Base-by-base conservation (phyloP, 371 early-diverging fungal species). In the Rhizopus arrhizus region DNA sequence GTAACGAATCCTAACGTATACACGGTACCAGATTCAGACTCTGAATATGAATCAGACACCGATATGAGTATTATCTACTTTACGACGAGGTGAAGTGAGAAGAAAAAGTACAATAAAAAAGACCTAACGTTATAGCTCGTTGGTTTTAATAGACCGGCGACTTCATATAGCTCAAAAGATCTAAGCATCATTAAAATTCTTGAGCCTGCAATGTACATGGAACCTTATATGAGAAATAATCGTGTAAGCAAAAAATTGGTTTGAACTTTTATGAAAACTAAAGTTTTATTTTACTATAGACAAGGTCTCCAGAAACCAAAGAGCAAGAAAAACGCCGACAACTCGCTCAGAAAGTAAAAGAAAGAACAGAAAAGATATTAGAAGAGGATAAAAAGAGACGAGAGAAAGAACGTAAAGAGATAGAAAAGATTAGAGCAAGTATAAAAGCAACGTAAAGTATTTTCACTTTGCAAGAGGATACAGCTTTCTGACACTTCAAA, bases 21-120 rank as follows among this genome's bases (percentile, higher is more conserved):
- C 43, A n/a, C 42, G 6, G 16, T 34, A 7, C 45, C 64, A 10
- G 68, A 65, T 49, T 58, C 63, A 2, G 74, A 69, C 31, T 68
- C 69, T 41, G 69, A 59, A 4, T 56, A 59, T 11, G 74, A 74
- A 28, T 40, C 47, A 12, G 74, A 70, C 13, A n/a, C 29, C 28
- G 46, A 56, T 28, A 32, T n/a, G 13, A 13, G 5, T 7, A 40
- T 48, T 32, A 29, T 43, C 1, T n/a, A 43, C 5, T 43, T 43
- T 43, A 5, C 15, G 13, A 5, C 43, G 5, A 43, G n/a, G 43
- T 43, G n/a, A 11, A 43, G 0, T n/a, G 5, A 43, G 5, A 43
- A 43, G 8, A 15, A 11, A 43, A 11, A 43, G n/a, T 1, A 43
- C 5, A 43, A 5, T 43, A n/a, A 2, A 43, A 13, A 43, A 5